phyloP scores from a whole-genome alignment of 1,139 yeast genomes.

The Candida frijolesensis region DNA sequence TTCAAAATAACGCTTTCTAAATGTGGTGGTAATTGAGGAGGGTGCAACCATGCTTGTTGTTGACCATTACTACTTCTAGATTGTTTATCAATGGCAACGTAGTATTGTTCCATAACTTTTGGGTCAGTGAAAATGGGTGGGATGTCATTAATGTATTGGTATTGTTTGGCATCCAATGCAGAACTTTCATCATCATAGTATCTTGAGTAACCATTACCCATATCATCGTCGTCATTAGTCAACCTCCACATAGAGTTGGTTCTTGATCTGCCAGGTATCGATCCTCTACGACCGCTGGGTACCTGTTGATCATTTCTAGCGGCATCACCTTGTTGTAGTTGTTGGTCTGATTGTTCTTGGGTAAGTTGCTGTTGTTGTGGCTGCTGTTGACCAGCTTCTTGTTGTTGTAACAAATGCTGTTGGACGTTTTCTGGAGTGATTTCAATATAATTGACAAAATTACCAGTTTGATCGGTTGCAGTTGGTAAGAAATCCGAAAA shows the following conservation, averaged over 20 bases:
- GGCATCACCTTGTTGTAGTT: slow-evolving; percentile 13
- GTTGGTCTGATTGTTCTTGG: slow-evolving; percentile 6
- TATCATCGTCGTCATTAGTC: slow-evolving; percentile 69
- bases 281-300: slow-evolving; percentile 23
- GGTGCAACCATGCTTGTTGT: slow-evolving; percentile 68
- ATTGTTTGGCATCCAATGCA: slow-evolving; percentile 19
- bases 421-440: slow-evolving; percentile 46
- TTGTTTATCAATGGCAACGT: slow-evolving; percentile 71
- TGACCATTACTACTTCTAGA: slow-evolving; percentile 63
- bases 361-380: slow-evolving; percentile 19
- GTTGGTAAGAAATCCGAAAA: slow-evolving; percentile 51
- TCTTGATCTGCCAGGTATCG: slow-evolving; percentile 29
- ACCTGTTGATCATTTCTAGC: slow-evolving; percentile 7
- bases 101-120: slow-evolving; percentile 59
- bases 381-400: slow-evolving; percentile 13
- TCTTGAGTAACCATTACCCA: slow-evolving; percentile 79
- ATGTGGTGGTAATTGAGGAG: slow-evolving; percentile 56
- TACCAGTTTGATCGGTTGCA: slow-evolving; percentile 55
- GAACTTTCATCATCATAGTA: slow-evolving; percentile 40
- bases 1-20: slow-evolving; percentile 50
- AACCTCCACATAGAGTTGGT: slow-evolving; percentile 57
- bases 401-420: slow-evolving; percentile 27
- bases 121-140: slow-evolving; percentile 92
- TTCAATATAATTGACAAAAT: slow-evolving; percentile 51
- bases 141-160: slow-evolving; percentile 64